Evolutionary conservation across 2,329 filamentous ascomycete species (phyloP).

Genomic region (Onygenales sp.): DNA sequence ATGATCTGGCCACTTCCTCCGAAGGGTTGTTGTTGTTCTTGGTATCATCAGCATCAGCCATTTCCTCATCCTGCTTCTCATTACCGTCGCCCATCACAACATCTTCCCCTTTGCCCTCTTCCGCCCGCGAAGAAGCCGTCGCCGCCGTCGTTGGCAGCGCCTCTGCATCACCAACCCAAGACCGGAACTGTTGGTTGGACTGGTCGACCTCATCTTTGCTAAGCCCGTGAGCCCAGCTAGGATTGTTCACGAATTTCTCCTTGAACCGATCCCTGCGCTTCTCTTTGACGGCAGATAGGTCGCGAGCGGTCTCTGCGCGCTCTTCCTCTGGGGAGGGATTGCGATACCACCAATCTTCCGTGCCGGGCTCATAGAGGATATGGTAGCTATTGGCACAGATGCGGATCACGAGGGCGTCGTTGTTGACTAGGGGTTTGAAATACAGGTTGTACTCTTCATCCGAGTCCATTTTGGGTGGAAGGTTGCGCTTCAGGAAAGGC

Average conservation of each 20-base stretch:
- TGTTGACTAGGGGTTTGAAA: constrained; percentile 45
- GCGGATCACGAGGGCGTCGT: constrained; percentile 60
- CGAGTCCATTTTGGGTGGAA: constrained; percentile 54
- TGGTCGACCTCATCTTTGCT: constrained; percentile 42
- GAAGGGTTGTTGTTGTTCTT: no score
- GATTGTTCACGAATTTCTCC: constrained; percentile 45
- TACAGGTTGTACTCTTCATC: constrained; percentile 53
- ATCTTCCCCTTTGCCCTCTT: constrained; percentile 1
- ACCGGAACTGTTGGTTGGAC: constrained; percentile 38
- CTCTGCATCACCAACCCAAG: constrained; percentile 33
- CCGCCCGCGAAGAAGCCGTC: background rate
- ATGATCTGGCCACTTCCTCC: no score
- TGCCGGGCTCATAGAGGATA: constrained; percentile 64
- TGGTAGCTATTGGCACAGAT: constrained; percentile 72
- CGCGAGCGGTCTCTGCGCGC: constrained; percentile 23
- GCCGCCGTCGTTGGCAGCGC: background rate
- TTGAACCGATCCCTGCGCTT: constrained; percentile 39
- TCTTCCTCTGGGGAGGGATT: constrained; percentile 21
- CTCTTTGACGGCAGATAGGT: constrained; percentile 26
- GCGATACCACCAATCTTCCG: constrained; percentile 61
- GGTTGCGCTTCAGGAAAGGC: constrained; percentile 61
- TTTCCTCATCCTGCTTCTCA: constrained; percentile 21
- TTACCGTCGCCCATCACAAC: constrained; percentile 11
- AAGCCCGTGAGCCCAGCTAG: constrained; percentile 41
- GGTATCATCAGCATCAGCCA: constrained; percentile 20